Conservation (phyloP, 1,284 basidiomycete species). For the Cryptococcus hybrid region DNA sequence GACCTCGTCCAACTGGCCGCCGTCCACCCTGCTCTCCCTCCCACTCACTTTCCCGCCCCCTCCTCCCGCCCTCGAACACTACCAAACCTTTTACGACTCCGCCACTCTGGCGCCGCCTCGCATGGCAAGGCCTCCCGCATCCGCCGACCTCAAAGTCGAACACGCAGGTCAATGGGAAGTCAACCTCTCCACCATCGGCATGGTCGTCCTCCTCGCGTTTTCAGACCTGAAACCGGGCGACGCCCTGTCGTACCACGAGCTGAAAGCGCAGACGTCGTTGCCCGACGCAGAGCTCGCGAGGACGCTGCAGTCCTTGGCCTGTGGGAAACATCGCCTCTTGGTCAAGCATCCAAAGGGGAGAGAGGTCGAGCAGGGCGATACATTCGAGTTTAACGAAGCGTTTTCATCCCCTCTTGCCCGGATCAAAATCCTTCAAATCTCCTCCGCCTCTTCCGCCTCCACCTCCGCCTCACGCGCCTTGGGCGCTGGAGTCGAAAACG, state of each 20-base stretch:
- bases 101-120: slow-evolving; percentile 86
- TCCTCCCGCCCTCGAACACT: slow-evolving; percentile 68
- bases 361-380: slow-evolving; percentile 72
- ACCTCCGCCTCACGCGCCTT: slow-evolving; percentile 44
- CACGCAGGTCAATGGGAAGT: slow-evolving; percentile 85
- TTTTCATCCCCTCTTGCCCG: slow-evolving; percentile 80
- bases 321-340: slow-evolving; percentile 92
- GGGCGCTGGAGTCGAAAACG: slow-evolving; percentile 76
- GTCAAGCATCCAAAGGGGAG: slow-evolving; percentile 87
- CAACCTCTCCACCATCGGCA: slow-evolving; percentile 86
- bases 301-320: slow-evolving; percentile 92
- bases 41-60: slow-evolving; percentile 63
- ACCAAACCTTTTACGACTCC: slow-evolving; percentile 87
- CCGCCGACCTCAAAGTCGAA: slow-evolving; percentile 84
- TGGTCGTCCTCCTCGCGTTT: slow-evolving; percentile 87
- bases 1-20: slow-evolving; percentile 93
- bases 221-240: slow-evolving; percentile 68
- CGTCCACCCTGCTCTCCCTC: slow-evolving; percentile 56
- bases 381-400: slow-evolving; percentile 82
- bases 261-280: slow-evolving; percentile 64
- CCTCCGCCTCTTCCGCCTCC: too few species aligned
- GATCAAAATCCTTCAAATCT: slow-evolving; percentile 90
- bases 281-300: slow-evolving; percentile 78
- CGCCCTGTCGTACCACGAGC: slow-evolving; percentile 57
- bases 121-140: slow-evolving; percentile 92